These are phyloP conservation scores for Exserohilum rostratum DNA, from an alignment of 2,329 filamentous ascomycete species.

Conservation along the genomic window DNA sequence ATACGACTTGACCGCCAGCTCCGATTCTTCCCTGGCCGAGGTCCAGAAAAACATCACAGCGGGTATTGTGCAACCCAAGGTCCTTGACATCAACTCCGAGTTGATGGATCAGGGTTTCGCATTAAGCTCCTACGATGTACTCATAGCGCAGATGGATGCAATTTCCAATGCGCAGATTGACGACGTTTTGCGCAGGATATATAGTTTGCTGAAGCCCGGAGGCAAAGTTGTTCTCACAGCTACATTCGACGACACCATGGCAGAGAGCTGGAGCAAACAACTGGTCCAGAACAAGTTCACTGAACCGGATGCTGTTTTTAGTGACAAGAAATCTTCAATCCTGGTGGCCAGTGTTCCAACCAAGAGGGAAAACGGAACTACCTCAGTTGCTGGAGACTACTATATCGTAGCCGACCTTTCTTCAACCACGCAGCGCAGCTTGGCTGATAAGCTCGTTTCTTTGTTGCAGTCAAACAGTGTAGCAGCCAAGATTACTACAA, in stretches of 20 bases:
- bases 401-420: not conserved
- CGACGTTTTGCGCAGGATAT: conserved; percentile 38
- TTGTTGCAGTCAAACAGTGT: not conserved
- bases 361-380: not conserved
- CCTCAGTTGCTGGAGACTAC: not conserved
- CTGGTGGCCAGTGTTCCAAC: not conserved
- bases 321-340: not conserved
- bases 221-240: conserved; percentile 29
- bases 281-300: conserved; percentile 11
- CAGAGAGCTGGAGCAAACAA: not conserved
- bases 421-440: not conserved
- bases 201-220: conserved; percentile 24
- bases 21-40: not conserved
- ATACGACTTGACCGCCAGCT: not conserved
- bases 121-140: conserved; percentile 17
- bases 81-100: conserved; percentile 16
- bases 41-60: not conserved
- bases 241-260: not conserved
- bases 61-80: not conserved
- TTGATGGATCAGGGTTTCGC: conserved; percentile 20
- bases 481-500: not conserved
- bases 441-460: not conserved
- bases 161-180: not conserved
- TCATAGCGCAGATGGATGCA: conserved; percentile 32
- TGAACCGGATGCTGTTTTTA: not conserved